These are phyloP conservation scores for Debaryomyces prosopidis DNA, from an alignment of 805 yeast genomes.

Conservation along the genomic window DNA sequence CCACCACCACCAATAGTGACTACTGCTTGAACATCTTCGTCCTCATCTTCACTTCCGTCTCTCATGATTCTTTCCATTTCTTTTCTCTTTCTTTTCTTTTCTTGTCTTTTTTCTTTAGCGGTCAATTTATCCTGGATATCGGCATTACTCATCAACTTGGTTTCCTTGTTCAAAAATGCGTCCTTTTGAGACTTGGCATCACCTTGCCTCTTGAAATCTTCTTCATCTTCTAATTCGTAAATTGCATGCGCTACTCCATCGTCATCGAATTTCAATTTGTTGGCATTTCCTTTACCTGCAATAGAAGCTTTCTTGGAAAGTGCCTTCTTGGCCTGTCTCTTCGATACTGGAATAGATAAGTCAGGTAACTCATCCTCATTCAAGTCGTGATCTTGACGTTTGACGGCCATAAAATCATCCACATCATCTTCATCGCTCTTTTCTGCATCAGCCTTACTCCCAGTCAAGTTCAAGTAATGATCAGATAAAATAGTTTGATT, in stretches of 20 bases:
- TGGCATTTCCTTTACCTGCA: slow-evolving; percentile 63
- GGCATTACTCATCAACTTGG: slow-evolving; percentile 63
- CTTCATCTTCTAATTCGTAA: slow-evolving; percentile 89
- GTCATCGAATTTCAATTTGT: slow-evolving; percentile 86
- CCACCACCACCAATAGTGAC: slow-evolving; percentile 8
- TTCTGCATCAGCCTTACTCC: slow-evolving; percentile 30
- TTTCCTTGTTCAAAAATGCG: slow-evolving; percentile 65
- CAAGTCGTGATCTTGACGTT: slow-evolving; percentile 72
- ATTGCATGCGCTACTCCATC: slow-evolving; percentile 91
- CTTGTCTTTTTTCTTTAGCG: slow-evolving; percentile 76
- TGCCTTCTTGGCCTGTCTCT: slow-evolving; percentile 82
- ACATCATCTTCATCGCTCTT: slow-evolving; percentile 45
- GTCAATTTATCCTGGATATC: slow-evolving; percentile 77
- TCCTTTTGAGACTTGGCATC: slow-evolving; percentile 68
- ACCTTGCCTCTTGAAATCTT: slow-evolving; percentile 74
- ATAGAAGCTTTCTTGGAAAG: slow-evolving; percentile 77
- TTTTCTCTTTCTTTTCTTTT: slow-evolving; percentile 85
- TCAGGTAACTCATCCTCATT: slow-evolving; percentile 66
- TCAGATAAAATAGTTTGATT: slow-evolving; percentile 91
- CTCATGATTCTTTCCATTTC: slow-evolving; percentile 64
- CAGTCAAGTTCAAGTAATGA: slow-evolving; percentile 77
- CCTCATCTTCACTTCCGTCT: slow-evolving; percentile 39
- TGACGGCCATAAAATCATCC: slow-evolving; percentile 79
- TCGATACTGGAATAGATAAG: slow-evolving; percentile 67
- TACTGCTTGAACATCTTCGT: slow-evolving; percentile 23